phyloP scores from a whole-genome alignment of 2,329 filamentous ascomycete species.

The Fusarium sp. region DNA sequence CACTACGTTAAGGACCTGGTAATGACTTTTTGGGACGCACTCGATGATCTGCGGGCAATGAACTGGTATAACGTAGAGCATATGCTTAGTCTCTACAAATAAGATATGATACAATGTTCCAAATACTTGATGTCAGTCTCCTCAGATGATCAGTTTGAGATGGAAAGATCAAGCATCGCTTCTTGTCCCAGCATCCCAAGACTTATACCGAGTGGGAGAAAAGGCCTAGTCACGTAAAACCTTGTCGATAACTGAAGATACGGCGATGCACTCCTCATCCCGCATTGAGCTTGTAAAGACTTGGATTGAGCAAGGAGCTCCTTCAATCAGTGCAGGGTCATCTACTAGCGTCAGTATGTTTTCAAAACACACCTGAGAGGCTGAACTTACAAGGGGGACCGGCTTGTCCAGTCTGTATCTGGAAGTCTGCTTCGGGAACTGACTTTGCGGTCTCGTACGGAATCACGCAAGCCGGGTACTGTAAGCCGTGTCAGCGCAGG shows the following conservation, averaged over 20 bases:
- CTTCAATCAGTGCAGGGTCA: conserved; percentile 57
- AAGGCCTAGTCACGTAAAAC: not conserved
- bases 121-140: too few relatives aligned
- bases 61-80: conserved; percentile 5
- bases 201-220: not conserved
- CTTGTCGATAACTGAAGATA: conserved; percentile 32
- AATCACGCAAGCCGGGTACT: conserved; percentile 67
- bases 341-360: conserved; percentile 52
- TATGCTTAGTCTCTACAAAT: not conserved
- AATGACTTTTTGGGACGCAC: not conserved
- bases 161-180: too few relatives aligned
- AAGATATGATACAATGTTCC: not conserved
- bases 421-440: conserved; percentile 14
- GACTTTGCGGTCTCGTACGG: conserved; percentile 58
- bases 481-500: not conserved
- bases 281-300: conserved; percentile 62
- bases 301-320: conserved; percentile 63
- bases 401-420: conserved; percentile 19
- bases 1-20: not conserved
- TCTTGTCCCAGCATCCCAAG: too few relatives aligned
- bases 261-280: conserved; percentile 62
- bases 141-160: too few relatives aligned
- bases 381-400: conserved; percentile 23
- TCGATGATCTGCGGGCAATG: not conserved
- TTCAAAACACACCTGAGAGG: too few relatives aligned